A percentile compares a stretch with the other conserved stretches of the same genome.
Conservation (phyloP, 208 protist genomes). For the Crithidia bombi region DNA sequence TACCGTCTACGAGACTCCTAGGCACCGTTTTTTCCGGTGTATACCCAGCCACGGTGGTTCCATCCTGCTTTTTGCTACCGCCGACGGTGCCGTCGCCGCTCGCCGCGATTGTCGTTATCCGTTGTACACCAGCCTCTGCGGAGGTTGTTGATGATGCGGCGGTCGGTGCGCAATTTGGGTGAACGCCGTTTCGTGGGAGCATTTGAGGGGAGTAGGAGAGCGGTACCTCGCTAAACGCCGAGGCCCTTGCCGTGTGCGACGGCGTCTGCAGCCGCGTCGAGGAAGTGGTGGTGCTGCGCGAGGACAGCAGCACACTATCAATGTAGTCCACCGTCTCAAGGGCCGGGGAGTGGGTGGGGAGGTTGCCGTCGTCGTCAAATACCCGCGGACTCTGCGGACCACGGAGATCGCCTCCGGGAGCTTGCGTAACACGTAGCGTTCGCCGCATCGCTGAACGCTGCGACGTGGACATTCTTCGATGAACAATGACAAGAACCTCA, state of each 20-base stretch:
- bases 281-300: slow-evolving; percentile 14
- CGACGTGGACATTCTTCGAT: slow-evolving; percentile 8
- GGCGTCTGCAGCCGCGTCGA: slow-evolving; percentile 5
- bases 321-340: slow-evolving; percentile 1
- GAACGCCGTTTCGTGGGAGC: background rate
- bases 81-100: background rate
- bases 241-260: background rate
- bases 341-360: background rate
- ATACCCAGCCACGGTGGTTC: background rate
- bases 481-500: background rate
- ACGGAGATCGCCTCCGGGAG: background rate
- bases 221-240: background rate
- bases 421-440: background rate
- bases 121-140: background rate
- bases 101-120: background rate
- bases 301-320: slow-evolving; percentile 17
- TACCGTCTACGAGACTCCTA: background rate
- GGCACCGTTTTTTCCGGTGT: slow-evolving; percentile 6
- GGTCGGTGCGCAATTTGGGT: background rate
- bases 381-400: background rate
- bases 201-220: slow-evolving; percentile 3
- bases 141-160: background rate
- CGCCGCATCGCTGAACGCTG: slow-evolving; percentile 1
- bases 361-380: background rate
- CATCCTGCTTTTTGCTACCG: background rate